Percentiles rank a stretch among this genome's conserved stretches.
Evolutionary conservation across 768 basidiomycete genomes (phyloP).

Genomic region (Pilatotrama ljubarskyi): DNA sequence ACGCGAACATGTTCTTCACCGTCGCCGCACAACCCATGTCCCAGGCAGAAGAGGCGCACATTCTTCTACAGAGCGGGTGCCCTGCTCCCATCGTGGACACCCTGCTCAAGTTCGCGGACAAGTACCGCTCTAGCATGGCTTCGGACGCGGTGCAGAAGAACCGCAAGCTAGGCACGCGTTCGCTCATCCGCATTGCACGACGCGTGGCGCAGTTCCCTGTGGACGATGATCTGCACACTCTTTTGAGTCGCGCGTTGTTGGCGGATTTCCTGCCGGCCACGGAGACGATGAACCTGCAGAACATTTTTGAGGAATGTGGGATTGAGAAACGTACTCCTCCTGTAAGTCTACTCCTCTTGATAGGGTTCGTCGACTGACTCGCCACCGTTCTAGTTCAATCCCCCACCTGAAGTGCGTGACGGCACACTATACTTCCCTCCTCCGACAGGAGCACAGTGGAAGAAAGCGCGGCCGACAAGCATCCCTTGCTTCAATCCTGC

Average conservation of each 20-base stretch:
- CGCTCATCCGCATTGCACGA: constrained; percentile 55
- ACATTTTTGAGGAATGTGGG: constrained; percentile 50
- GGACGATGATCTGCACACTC: constrained; percentile 44
- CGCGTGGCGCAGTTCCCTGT: constrained; percentile 46
- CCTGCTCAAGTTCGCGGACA: constrained; percentile 55
- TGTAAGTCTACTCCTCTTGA: constrained; percentile 34
- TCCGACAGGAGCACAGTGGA: constrained; percentile 37
- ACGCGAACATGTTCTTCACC: constrained; percentile 71
- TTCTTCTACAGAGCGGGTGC: constrained; percentile 56
- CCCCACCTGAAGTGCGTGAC: constrained; percentile 42
- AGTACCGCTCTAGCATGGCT: constrained; percentile 56
- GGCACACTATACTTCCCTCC: constrained; percentile 48
- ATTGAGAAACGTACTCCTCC: constrained; percentile 43
- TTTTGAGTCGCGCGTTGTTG: constrained; percentile 52
- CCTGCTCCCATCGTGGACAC: constrained; percentile 35
- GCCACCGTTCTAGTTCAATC: constrained; percentile 43
- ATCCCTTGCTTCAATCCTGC: constrained; percentile 52
- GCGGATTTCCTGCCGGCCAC: constrained; percentile 61
- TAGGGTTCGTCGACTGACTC: neutral
- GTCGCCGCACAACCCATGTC: constrained; percentile 63
- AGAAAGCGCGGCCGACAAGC: constrained; percentile 32
- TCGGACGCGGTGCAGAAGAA: constrained; percentile 59
- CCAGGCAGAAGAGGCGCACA: constrained; percentile 45
- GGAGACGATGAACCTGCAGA: constrained; percentile 55
- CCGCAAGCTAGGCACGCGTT: constrained; percentile 61